Conservation (phyloP, 257 asterid genomes). For the Solanum habrochaites region DNA sequence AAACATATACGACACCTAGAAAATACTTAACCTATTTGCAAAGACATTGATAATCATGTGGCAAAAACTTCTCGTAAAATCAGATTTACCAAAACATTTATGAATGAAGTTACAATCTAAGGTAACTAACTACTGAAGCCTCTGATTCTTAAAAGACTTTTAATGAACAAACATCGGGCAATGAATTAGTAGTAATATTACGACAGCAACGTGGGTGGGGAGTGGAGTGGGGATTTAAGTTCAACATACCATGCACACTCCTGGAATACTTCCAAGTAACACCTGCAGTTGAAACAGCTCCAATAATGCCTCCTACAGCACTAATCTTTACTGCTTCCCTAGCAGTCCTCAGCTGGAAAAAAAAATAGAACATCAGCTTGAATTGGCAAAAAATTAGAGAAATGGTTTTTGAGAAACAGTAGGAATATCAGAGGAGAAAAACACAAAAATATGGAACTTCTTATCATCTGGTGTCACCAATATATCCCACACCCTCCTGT, state of each 20-base stretch:
- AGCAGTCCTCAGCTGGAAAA: constrained; percentile 74
- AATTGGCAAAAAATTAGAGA: neutral
- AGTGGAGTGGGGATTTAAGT: neutral
- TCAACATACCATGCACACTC: constrained; percentile 67
- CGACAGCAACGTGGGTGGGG: neutral
- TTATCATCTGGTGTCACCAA: neutral
- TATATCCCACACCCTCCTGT: neutral
- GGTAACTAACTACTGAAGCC: neutral
- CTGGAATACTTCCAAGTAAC: constrained; percentile 73
- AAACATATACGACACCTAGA: neutral
- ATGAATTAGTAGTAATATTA: neutral
- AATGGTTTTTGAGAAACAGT: neutral
- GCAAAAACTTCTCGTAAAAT: neutral
- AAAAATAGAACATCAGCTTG: neutral
- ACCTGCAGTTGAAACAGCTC: constrained; percentile 77
- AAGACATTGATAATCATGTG: neutral
- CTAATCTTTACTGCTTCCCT: constrained; percentile 59
- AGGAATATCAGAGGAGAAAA: neutral
- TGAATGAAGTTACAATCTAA: neutral
- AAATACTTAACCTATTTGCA: neutral
- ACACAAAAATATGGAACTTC: neutral
- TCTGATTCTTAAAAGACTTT: neutral
- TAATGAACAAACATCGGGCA: neutral
- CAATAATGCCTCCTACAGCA: constrained; percentile 60
- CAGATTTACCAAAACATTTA: neutral